Evolutionary conservation across 257 asterid genomes (phyloP).

Genomic region (Coffea eugenioides): DNA sequence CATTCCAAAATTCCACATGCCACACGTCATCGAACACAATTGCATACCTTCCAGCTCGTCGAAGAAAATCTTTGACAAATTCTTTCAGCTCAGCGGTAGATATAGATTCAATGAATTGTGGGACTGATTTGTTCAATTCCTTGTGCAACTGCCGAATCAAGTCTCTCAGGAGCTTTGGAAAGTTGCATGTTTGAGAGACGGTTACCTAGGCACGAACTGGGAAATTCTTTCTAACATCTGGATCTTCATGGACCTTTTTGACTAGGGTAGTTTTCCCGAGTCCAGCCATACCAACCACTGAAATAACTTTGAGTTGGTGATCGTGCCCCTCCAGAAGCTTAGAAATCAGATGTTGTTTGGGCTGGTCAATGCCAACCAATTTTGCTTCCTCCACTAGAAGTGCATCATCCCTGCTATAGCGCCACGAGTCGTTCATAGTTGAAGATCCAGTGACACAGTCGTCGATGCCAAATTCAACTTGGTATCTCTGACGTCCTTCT

Average conservation of each 20-base stretch:
- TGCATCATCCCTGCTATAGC: not conserved
- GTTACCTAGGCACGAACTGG: no score
- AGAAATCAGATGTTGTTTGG: not conserved
- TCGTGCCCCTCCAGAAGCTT: not conserved
- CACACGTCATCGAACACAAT: conserved; percentile 30
- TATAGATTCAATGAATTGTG: no score
- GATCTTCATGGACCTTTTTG: no score
- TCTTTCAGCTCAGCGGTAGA: no score
- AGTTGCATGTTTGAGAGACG: no score
- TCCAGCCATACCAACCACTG: not conserved
- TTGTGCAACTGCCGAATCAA: no score
- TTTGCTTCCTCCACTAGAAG: conserved; percentile 3
- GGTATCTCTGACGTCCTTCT: conserved; percentile 14
- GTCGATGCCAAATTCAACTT: not conserved
- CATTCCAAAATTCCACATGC: conserved; percentile 14
- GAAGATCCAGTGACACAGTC: not conserved
- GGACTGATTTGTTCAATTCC: no score
- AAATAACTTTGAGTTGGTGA: not conserved
- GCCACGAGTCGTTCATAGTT: not conserved
- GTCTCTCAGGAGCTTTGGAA: no score
- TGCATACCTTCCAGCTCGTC: conserved; percentile 4
- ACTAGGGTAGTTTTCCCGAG: no score
- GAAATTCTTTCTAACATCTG: no score
- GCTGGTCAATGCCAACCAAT: not conserved
- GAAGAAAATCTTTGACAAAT: not conserved